phyloP scores from a whole-genome alignment of 2,329 filamentous ascomycete genomes.

The Fusarium xyrophilum region DNA sequence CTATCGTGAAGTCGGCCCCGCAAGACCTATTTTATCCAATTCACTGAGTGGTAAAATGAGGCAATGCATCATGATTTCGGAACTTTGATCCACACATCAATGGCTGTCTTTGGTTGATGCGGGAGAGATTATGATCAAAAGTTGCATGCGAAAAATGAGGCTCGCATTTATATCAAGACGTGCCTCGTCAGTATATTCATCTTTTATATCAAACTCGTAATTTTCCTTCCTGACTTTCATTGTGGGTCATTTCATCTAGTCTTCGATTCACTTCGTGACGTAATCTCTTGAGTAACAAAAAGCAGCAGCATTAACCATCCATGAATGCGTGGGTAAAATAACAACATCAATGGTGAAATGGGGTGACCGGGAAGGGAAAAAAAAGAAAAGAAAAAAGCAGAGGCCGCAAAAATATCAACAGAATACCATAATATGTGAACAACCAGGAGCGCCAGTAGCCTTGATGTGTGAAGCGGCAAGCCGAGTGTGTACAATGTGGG shows the following conservation, averaged over 20 bases:
- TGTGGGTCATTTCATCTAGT: conserved; percentile 26
- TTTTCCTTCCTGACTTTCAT: conserved; percentile 32
- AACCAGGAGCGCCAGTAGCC: conserved; percentile 39
- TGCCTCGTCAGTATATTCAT: conserved; percentile 34
- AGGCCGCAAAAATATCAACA: conserved; percentile 5
- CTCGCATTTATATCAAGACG: conserved; percentile 19
- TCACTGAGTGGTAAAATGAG: neutral
- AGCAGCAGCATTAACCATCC: conserved; percentile 21
- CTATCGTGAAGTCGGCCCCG: conserved; percentile 10
- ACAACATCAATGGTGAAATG: conserved; percentile 13
- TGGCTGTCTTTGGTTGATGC: neutral
- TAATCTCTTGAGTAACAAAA: conserved; percentile 30
- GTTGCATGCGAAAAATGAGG: conserved; percentile 18
- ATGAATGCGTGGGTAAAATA: conserved; percentile 23
- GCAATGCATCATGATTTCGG: neutral
- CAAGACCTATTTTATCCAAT: neutral
- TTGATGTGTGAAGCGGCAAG: conserved; percentile 28
- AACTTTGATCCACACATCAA: neutral
- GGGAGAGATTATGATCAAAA: neutral
- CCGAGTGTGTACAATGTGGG: conserved; percentile 34
- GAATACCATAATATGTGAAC: conserved; percentile 31
- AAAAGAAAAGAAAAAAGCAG: neutral
- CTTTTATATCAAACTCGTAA: conserved; percentile 35
- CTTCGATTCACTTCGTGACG: conserved; percentile 29
- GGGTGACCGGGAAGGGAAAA: neutral